These are phyloP conservation scores for Penicillium herquei DNA, from an alignment of 495 filamentous ascomycete genomes.

Conservation along the genomic window DNA sequence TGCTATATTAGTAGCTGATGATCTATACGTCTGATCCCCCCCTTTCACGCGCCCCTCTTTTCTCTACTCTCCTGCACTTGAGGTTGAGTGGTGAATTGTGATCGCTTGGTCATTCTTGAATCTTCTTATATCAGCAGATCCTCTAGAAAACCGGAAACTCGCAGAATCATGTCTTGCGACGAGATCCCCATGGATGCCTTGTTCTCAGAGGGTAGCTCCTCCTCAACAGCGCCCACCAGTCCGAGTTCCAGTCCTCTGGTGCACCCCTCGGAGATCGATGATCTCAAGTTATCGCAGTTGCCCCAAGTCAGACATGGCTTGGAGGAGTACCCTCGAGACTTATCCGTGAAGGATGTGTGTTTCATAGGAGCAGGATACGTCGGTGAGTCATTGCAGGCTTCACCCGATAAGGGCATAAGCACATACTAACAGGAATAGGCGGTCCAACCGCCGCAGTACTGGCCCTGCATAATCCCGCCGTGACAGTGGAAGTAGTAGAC, in stretches of 20 bases:
- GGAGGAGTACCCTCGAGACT: constrained; percentile 4
- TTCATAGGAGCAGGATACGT: constrained; percentile 66
- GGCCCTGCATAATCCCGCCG: constrained; percentile 65
- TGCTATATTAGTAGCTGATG: no score
- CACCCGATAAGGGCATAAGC: no score
- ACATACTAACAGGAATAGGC: constrained; percentile 53
- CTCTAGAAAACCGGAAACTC: no score
- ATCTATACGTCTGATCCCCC: no score
- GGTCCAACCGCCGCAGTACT: constrained; percentile 76
- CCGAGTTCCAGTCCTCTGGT: constrained; percentile 52
- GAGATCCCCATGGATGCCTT: constrained; percentile 25
- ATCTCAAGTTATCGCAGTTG: constrained; percentile 23
- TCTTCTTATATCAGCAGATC: no score
- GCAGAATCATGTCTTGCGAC: constrained; percentile 11
- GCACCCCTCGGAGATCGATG: constrained; percentile 31
- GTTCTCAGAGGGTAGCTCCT: constrained; percentile 25
- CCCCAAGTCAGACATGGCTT: constrained; percentile 15
- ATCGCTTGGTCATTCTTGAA: no score
- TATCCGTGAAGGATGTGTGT: constrained; percentile 53
- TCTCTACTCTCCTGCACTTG: no score
- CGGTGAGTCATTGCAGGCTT: constrained; percentile 37
- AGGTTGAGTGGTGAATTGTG: no score
- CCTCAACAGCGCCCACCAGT: constrained; percentile 52
- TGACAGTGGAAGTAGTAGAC: constrained; percentile 72
- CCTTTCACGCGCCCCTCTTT: no score